These are phyloP conservation scores for Sparassis latifolia DNA, from an alignment of 1,284 basidiomycete species.

Conservation along the genomic window DNA sequence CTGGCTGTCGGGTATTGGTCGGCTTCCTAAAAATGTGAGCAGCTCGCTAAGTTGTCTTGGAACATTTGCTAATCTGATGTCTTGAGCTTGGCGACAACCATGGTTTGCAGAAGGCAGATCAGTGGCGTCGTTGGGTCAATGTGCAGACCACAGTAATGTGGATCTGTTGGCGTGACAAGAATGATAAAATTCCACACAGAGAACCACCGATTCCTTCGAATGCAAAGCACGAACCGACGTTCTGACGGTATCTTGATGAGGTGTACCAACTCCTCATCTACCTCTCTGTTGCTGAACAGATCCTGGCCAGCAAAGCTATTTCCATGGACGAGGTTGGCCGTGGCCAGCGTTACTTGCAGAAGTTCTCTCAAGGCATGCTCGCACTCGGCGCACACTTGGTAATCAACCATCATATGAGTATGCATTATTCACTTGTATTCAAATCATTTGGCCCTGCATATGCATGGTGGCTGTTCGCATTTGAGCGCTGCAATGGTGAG, in stretches of 20 bases:
- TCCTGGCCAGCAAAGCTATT: constrained; percentile 14
- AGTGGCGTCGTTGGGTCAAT: constrained; percentile 23
- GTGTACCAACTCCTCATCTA: constrained; percentile 6
- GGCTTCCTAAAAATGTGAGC: constrained; percentile 26
- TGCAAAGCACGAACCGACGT: background rate
- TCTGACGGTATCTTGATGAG: background rate
- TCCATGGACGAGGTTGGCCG: constrained; percentile 19
- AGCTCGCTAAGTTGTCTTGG: constrained; percentile 4
- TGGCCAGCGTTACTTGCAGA: constrained; percentile 19
- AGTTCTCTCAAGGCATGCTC: constrained; percentile 16
- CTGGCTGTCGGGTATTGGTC: constrained; percentile 27
- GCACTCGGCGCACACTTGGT: constrained; percentile 12
- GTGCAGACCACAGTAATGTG: constrained; percentile 25
- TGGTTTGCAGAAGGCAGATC: constrained; percentile 23
- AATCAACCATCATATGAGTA: constrained; percentile 27
- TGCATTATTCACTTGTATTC: constrained; percentile 25
- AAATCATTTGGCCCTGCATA: constrained; percentile 28
- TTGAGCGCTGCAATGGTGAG: constrained; percentile 30
- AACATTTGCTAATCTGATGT: constrained; percentile 10
- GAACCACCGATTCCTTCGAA: background rate
- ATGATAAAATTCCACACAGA: constrained; percentile 10
- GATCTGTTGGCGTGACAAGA: constrained; percentile 19
- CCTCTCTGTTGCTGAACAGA: constrained; percentile 3
- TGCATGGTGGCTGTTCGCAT: constrained; percentile 31
- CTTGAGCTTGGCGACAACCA: constrained; percentile 14